These are phyloP conservation scores for Schizosaccharomyces versatilis DNA, from an alignment of 1,139 yeast species.

Conservation along the genomic window DNA sequence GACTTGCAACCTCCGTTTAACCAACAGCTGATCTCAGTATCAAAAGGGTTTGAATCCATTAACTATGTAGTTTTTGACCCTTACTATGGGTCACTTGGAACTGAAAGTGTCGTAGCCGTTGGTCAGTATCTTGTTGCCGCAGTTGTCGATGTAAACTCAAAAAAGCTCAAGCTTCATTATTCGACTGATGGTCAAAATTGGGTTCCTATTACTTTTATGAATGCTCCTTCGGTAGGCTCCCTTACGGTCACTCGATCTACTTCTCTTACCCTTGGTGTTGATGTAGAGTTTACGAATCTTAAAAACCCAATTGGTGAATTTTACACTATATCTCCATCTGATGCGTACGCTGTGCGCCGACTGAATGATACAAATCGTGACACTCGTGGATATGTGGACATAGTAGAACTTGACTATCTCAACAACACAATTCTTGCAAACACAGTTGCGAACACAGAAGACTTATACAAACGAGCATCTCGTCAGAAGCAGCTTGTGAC, in stretches of 20 bases:
- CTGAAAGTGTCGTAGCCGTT: background rate
- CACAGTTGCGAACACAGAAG: conserved; percentile 16
- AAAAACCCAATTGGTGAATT: conserved; percentile 22
- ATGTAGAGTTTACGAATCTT: conserved; percentile 20
- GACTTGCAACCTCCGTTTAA: background rate
- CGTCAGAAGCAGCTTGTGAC: background rate
- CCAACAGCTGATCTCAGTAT: background rate
- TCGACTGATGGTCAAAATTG: conserved; percentile 39
- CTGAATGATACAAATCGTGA: conserved; percentile 27
- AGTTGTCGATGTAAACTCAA: background rate
- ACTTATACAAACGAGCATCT: conserved; percentile 6
- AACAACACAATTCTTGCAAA: conserved; percentile 57
- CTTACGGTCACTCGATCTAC: conserved; percentile 35
- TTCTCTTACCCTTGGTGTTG: conserved; percentile 32
- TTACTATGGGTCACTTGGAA: background rate
- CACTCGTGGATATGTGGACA: conserved; percentile 22
- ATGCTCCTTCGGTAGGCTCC: conserved; percentile 19
- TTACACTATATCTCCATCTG: conserved; percentile 41
- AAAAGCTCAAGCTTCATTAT: conserved; percentile 12
- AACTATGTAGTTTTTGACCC: background rate
- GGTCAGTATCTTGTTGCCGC: background rate
- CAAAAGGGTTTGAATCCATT: background rate
- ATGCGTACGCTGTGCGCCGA: conserved; percentile 31
- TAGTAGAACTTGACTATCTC: conserved; percentile 34
- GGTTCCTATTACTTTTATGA: conserved; percentile 21